Evolutionary conservation across 352 stramenopile species (phyloP).

Genomic region (Thalassiosira ordinaria): DNA sequence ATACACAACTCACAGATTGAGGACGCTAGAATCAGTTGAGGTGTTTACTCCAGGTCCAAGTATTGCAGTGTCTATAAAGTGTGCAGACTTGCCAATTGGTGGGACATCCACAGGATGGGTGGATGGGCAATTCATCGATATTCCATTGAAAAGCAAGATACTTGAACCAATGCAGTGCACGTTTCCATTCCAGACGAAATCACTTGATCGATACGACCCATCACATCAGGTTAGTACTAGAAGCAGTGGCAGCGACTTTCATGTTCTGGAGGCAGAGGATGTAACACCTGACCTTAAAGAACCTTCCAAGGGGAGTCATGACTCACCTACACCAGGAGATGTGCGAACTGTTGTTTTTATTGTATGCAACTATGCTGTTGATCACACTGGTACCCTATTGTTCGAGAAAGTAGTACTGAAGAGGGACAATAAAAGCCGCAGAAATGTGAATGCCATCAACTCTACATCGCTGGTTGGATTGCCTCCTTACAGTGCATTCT

Average conservation of each 20-base stretch:
- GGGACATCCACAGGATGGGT: constrained; percentile 80
- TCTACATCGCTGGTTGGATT: constrained; percentile 29
- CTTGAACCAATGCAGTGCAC: constrained; percentile 70
- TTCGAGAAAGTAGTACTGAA: constrained; percentile 75
- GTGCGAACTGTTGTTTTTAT: constrained; percentile 69
- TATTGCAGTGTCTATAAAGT: constrained; percentile 79
- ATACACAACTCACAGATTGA: constrained; percentile 65
- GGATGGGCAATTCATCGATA: constrained; percentile 78
- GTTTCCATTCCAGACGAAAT: constrained; percentile 75
- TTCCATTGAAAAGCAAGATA: constrained; percentile 72
- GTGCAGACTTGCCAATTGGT: constrained; percentile 71
- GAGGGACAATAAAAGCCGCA: constrained; percentile 16
- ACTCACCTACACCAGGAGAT: constrained; percentile 2
- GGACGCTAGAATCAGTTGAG: constrained; percentile 67
- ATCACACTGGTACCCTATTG: constrained; percentile 83
- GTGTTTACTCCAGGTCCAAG: constrained; percentile 83
- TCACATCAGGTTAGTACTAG: constrained; percentile 17
- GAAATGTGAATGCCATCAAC: constrained; percentile 31
- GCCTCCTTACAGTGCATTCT: constrained; percentile 78
- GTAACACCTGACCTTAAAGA: constrained; percentile 52
- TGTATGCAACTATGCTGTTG: constrained; percentile 81
- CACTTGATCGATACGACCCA: constrained; percentile 53
- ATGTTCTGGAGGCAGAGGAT: constrained; percentile 72
- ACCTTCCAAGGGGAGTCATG: constrained; percentile 4
- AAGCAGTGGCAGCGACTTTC: constrained; percentile 69